A percentile compares a stretch with the other conserved stretches of the same genome.
Evolutionary conservation across 2,329 filamentous ascomycete species (phyloP).

Genomic region (Epicoccum nigrum): DNA sequence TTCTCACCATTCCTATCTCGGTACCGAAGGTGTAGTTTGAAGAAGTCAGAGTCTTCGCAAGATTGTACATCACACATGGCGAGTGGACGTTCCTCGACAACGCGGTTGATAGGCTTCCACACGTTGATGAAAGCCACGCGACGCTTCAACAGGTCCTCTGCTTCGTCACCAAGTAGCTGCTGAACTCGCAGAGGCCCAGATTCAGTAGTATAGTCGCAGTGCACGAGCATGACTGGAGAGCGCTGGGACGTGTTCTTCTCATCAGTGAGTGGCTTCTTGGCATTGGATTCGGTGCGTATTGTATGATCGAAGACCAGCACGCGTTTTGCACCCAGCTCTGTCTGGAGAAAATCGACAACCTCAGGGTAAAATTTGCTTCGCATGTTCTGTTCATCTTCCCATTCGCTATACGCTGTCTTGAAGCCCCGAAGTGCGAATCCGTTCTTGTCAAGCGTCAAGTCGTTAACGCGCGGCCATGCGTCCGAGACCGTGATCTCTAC

Average conservation of each 20-base stretch:
- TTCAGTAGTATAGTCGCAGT: slow-evolving; percentile 58
- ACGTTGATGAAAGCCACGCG: slow-evolving; percentile 60
- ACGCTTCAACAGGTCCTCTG: slow-evolving; percentile 50
- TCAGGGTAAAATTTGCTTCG: slow-evolving; percentile 54
- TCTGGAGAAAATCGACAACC: slow-evolving; percentile 55
- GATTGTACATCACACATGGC: slow-evolving; percentile 51
- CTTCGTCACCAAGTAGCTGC: slow-evolving; percentile 54
- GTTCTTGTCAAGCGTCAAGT: slow-evolving; percentile 54
- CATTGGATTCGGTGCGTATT: slow-evolving; percentile 50
- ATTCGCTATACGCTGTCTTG: slow-evolving; percentile 45
- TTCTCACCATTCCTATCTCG: slow-evolving; percentile 50
- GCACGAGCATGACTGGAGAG: slow-evolving; percentile 57
- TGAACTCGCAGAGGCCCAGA: slow-evolving; percentile 52
- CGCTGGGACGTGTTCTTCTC: slow-evolving; percentile 46
- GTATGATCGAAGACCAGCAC: slow-evolving; percentile 60
- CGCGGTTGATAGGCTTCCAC: slow-evolving; percentile 54
- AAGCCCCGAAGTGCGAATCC: slow-evolving; percentile 56
- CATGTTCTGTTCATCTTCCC: slow-evolving; percentile 52
- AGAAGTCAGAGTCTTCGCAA: slow-evolving; percentile 47
- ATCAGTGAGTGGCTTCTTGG: slow-evolving; percentile 43
- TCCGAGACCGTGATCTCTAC: slow-evolving; percentile 51
- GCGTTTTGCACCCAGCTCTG: slow-evolving; percentile 51
- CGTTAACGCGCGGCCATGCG: slow-evolving; percentile 50
- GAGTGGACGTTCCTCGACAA: slow-evolving; percentile 50
- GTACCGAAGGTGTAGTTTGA: slow-evolving; percentile 50